Base-by-base conservation (phyloP, 768 basidiomycete species). In the Dacryopinax spathularia region DNA sequence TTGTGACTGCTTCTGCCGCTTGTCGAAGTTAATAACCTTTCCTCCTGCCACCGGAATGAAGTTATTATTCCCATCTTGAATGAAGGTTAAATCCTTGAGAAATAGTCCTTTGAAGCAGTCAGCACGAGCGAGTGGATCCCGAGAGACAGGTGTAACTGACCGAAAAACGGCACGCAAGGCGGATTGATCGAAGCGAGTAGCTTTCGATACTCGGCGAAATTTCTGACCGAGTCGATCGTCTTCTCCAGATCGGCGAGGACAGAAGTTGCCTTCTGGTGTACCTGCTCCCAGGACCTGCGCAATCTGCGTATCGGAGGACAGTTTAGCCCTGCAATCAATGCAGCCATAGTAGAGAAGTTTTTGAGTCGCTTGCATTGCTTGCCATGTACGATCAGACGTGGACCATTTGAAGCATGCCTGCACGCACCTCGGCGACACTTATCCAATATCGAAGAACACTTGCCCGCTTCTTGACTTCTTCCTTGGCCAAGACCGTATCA, bases 341-440 rank as follows among this genome's bases (percentile, higher is more conserved):
- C 92, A 64, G 92, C 90, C 86, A 98, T 91, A n/a, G 86, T 89
- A 20, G 93, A 94, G 75, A 91, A 97, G 75, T 98, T 98, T 73
- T 94, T 89, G 67, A 97, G 76, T 18, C 75, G 74, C 48, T 91
- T 88, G 73, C 94, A 95, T 33, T 90, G 89, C 94, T 97, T 67
- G n/a, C n/a, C 48, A 63, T 67, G n/a, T 62, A 56, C 18, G 66
- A 44, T 60, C 22, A 60, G 31, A 20, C 18, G 20, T 7, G 12
- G 27, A 16, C 33, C 16, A 6, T 34, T 18, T 65, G 18, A n/a
- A 12, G 6, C 25, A 31, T 36, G 20, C 22, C 13, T 20, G 43
- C 1, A 78, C 90, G 72, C 65, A 95, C 94, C 67, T 97, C 92
- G 34, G 96, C 95, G 39, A 95, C 80, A 66, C 80, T 80, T 69